A percentile compares a stretch with the other conserved stretches of the same genome.
Conservation (phyloP, 805 yeast species). For the Kazachstania martiniae region DNA sequence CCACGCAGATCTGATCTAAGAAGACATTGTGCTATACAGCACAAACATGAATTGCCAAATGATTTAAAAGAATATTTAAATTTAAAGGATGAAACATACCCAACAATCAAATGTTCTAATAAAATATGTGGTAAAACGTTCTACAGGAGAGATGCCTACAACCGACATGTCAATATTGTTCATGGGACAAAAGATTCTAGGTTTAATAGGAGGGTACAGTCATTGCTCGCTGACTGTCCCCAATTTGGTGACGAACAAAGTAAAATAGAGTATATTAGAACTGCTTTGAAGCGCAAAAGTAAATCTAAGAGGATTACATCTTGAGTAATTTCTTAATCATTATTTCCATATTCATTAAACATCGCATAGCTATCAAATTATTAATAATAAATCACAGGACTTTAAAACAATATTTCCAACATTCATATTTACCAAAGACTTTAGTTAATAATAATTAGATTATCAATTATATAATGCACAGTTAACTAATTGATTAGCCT, state of each 20-base stretch:
- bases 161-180: conserved; percentile 42
- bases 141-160: conserved; percentile 42
- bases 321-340: too few species aligned
- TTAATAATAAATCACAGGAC: too few species aligned
- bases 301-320: too few species aligned
- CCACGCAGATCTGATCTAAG: conserved; percentile 39
- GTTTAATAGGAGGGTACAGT: conserved; percentile 29
- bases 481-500: too few species aligned
- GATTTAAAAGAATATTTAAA: conserved; percentile 21
- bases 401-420: too few species aligned
- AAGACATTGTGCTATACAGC: conserved; percentile 42
- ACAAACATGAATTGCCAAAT: conserved; percentile 24
- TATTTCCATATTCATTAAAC: too few species aligned
- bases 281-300: neutral
- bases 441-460: too few species aligned
- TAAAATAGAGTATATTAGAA: conserved; percentile 1
- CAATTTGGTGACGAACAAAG: conserved; percentile 1
- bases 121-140: conserved; percentile 37
- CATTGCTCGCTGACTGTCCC: conserved; percentile 20
- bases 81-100: conserved; percentile 20
- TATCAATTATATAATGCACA: too few species aligned
- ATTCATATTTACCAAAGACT: too few species aligned
- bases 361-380: too few species aligned
- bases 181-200: conserved; percentile 34
- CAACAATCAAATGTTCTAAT: conserved; percentile 25